Evolutionary conservation across 129 eudicot species (phyloP).

Genomic region (Oenanthe sinensis): DNA sequence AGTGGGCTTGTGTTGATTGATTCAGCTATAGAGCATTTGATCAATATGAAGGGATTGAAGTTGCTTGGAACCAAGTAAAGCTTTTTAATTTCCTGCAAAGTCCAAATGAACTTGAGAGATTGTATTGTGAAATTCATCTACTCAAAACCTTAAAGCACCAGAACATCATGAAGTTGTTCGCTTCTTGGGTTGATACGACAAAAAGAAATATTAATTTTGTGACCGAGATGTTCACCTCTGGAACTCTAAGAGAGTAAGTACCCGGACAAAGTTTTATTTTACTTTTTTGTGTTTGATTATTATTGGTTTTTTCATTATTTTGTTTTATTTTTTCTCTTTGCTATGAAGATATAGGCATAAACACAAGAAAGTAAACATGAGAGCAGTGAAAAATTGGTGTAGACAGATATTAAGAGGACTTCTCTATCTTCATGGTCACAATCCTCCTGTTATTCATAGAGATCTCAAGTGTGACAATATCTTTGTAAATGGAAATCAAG

Average conservation of each 20-base stretch:
- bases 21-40: constrained; percentile 33
- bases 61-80: constrained; percentile 32
- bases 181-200: constrained; percentile 30
- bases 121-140: constrained; percentile 25
- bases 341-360: constrained; percentile 25
- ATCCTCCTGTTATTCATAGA: constrained; percentile 33
- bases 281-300: not conserved
- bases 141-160: constrained; percentile 27
- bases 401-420: constrained; percentile 34
- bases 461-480: constrained; percentile 38
- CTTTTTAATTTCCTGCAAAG: constrained; percentile 23
- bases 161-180: constrained; percentile 30
- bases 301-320: not conserved
- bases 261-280: not conserved
- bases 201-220: constrained; percentile 28
- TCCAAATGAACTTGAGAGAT: constrained; percentile 23
- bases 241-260: constrained; percentile 35
- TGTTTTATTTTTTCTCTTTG: not conserved
- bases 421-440: constrained; percentile 28
- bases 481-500: constrained; percentile 36
- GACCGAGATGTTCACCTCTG: constrained; percentile 41
- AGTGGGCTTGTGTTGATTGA: constrained; percentile 2
- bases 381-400: constrained; percentile 30
- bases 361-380: constrained; percentile 25
- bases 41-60: constrained; percentile 36